Base-by-base conservation (phyloP, 805 yeast genomes). In the Barnettozyma siamensis region DNA sequence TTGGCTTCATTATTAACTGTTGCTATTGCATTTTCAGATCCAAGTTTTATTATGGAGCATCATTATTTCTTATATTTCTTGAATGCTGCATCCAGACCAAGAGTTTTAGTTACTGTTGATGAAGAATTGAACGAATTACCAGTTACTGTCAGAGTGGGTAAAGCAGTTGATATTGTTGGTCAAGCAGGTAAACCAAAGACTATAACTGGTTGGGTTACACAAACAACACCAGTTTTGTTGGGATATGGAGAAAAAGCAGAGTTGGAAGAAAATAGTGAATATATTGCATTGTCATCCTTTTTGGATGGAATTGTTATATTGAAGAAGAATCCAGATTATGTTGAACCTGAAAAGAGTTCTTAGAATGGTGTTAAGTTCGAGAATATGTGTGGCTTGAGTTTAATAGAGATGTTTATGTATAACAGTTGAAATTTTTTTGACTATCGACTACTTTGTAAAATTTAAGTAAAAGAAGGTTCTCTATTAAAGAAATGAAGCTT, bases 151-250 rank as follows among this genome's bases (percentile, higher is more conserved):
- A 78, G 99, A 59, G 98, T 93, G 24, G 99, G 99, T 48, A 97
- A 91, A 67, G 98, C 99, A 7, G 98, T 93, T 23, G 99, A 93
- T 61, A 88, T 89, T 31, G 98, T 93, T 47, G 99, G 99, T 27
- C 98, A 91, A 64, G 99, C 98, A 0, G 99, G 99, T 68, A 88
- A 87, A 54, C 99, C 99, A 37, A 93, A 93, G 72, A 89, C 97
- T 11, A 93, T 93, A 36, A 93, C 99, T 4, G 99, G 99, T 29
- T 93, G 99, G 99, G 98, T 93, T 17, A 93, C 99, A 2, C 99
- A 93, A 58, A 85, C 93, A 5, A 93, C 99, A 0, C 99, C 99
- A 1, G 99, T 93, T 17, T 70, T 93, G 53, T 72, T 93, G 42
- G 89, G 93, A 31, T 80, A 81, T 53, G 98, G 98, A 33, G 99